Evolutionary conservation across 345 rosid species (phyloP).

Genomic region (Noccaea bulbosa): DNA sequence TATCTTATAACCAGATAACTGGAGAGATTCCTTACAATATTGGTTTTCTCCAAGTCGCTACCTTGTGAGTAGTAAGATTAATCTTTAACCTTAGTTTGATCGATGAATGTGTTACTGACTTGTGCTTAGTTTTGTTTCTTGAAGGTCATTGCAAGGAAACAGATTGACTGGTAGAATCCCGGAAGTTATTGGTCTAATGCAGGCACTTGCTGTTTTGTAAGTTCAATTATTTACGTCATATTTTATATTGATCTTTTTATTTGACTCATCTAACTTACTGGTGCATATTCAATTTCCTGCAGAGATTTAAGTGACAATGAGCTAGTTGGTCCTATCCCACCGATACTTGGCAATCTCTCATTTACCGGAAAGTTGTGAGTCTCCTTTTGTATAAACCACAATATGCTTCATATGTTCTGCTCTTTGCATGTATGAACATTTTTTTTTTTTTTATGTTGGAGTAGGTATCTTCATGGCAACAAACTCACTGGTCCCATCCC

Average conservation of each 20-base stretch:
- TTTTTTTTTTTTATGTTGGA: conserved; percentile 5
- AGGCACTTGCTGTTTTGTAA: conserved; percentile 96
- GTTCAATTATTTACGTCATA: conserved; percentile 25
- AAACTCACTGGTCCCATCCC: conserved; percentile 86
- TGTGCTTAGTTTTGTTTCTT: not conserved
- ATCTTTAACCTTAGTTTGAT: not conserved
- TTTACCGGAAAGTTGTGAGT: conserved; percentile 92
- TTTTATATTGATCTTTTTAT: not conserved
- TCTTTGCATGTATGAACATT: not conserved
- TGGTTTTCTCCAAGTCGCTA: conserved; percentile 97
- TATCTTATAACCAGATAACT: conserved; percentile 79
- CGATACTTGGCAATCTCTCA: conserved; percentile 89
- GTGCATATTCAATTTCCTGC: not conserved
- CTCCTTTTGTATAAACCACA: not conserved
- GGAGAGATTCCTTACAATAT: conserved; percentile 95
- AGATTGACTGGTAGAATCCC: conserved; percentile 78
- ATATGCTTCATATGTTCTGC: not conserved
- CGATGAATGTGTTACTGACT: not conserved
- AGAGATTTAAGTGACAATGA: conserved; percentile 96
- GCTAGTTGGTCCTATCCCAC: conserved; percentile 84
- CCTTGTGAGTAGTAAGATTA: conserved; percentile 60
- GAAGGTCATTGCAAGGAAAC: conserved; percentile 94
- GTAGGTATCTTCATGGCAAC: conserved; percentile 92
- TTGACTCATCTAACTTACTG: not conserved
- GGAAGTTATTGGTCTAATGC: conserved; percentile 93